A percentile compares a stretch with the other conserved stretches of the same genome.
Conservation (phyloP, 306 rosid genomes). For the Urtica urens region DNA sequence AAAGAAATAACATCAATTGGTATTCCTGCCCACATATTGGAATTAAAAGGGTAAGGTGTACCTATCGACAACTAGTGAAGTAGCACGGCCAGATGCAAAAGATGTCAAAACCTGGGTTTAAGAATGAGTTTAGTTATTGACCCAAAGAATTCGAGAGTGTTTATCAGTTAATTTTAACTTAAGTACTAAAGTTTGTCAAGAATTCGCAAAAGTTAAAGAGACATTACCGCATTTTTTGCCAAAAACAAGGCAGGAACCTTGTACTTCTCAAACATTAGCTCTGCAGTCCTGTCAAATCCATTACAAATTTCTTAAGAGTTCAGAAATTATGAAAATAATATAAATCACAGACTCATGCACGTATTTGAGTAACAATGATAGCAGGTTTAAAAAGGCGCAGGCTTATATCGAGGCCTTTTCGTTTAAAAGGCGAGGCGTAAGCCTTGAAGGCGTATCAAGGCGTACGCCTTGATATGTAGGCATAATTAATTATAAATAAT, state of each 20-base stretch:
- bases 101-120: conserved; percentile 77
- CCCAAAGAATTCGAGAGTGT: conserved; percentile 9
- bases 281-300: conserved; percentile 65
- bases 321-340: no score
- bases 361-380: no score
- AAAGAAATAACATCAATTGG: background rate
- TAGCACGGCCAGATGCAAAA: conserved; percentile 98
- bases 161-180: background rate
- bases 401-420: no score
- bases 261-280: conserved; percentile 96
- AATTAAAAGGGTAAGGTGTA: conserved; percentile 18
- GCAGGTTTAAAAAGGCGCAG: no score
- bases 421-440: no score
- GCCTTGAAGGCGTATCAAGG: no score
- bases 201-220: conserved; percentile 12
- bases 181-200: conserved; percentile 12
- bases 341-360: no score
- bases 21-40: no score
- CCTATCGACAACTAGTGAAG: conserved; percentile 93
- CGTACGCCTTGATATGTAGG: no score
- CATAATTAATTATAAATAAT: no score
- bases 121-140: conserved; percentile 11
- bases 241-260: conserved; percentile 91
- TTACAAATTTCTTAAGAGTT: conserved; percentile 14
- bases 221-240: conserved; percentile 92